Evolutionary conservation across 176 grass and related monocot species (phyloP).

Genomic region (Cenchrus purpureus): DNA sequence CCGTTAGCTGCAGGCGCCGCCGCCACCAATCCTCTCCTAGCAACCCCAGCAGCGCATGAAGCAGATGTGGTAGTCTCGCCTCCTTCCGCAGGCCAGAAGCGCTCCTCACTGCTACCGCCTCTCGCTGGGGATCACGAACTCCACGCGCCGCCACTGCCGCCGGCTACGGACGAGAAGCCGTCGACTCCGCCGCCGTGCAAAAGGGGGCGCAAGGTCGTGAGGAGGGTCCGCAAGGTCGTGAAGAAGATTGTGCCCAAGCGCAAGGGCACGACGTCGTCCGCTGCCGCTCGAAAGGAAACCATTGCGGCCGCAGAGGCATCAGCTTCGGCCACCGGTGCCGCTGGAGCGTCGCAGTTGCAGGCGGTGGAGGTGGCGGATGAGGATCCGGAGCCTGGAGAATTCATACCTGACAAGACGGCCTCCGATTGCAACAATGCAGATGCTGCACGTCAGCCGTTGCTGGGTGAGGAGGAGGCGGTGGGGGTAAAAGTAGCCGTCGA

Average conservation of each 20-base stretch:
- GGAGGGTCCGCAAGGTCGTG: neutral
- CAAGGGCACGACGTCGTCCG: constrained; percentile 15
- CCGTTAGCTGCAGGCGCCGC: too few species aligned
- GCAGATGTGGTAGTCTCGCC: neutral
- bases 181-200: neutral
- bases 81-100: neutral
- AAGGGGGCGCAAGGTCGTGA: constrained; percentile 30
- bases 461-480: neutral
- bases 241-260: constrained; percentile 40
- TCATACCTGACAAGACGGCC: neutral
- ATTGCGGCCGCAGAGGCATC: neutral
- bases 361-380: neutral
- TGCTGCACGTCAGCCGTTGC: neutral
- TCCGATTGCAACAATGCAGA: neutral
- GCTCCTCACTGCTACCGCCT: neutral
- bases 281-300: neutral
- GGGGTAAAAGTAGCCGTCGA: too few species aligned
- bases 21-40: too few species aligned
- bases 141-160: neutral
- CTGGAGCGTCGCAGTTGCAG: neutral
- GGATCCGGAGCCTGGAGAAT: neutral
- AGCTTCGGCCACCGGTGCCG: neutral
- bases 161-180: neutral
- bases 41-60: neutral
- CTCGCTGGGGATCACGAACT: neutral